A percentile compares a stretch with the other conserved stretches of the same genome.
Conservation (phyloP, 2,329 filamentous ascomycete genomes). For the Ceratocystis ficicola region DNA sequence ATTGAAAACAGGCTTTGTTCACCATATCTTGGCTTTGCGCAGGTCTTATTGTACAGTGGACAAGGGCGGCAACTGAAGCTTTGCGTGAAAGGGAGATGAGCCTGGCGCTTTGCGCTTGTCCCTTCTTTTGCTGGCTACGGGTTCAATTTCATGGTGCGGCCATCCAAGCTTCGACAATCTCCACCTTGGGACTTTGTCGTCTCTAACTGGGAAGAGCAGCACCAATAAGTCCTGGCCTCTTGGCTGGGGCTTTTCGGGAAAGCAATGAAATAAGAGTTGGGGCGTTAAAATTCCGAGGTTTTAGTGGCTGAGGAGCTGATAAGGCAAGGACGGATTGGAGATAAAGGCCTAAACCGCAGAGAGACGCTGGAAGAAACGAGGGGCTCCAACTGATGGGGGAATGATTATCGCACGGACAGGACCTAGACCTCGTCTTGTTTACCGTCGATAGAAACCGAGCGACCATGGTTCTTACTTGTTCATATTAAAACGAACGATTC, state of each 20-base stretch:
- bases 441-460: too few species aligned
- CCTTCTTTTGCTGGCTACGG: neutral
- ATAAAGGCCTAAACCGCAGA: slow-evolving; percentile 1
- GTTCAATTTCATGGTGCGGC: neutral
- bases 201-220: neutral
- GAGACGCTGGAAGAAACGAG: neutral
- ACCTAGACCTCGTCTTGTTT: too few species aligned
- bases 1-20: neutral
- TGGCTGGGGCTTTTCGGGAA: too few species aligned
- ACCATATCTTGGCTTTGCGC: neutral
- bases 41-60: neutral
- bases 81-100: neutral
- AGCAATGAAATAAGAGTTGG: neutral
- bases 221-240: neutral
- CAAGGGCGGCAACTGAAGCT: neutral
- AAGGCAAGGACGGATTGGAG: neutral
- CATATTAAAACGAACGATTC: too few species aligned
- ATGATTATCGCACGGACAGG: neutral
- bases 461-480: too few species aligned
- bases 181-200: neutral
- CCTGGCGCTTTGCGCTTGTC: neutral
- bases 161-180: slow-evolving; percentile 4
- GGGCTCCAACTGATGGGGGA: neutral
- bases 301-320: neutral
- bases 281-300: neutral